phyloP scores from a whole-genome alignment of 129 eudicot species.

The Cynara cardunculus region DNA sequence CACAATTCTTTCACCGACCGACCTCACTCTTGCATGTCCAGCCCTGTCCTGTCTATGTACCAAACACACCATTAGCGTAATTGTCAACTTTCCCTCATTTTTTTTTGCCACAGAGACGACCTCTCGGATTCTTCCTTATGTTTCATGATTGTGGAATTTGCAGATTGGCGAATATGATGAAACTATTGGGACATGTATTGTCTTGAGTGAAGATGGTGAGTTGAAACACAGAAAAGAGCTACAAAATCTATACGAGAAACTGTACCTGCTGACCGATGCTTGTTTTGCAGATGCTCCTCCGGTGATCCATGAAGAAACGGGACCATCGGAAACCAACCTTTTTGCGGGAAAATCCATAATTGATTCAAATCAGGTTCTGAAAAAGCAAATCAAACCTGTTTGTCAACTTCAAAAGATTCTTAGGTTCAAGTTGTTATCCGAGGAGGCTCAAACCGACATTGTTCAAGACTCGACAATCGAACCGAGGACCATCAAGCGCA shows the following conservation, averaged over 20 bases:
- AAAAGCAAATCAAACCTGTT: constrained; percentile 57
- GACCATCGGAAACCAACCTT: constrained; percentile 56
- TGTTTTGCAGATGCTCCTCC: constrained; percentile 51
- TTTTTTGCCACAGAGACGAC: neutral
- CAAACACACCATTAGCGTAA: neutral
- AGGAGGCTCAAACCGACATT: constrained; percentile 23
- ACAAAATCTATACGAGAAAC: neutral
- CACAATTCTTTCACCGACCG: neutral
- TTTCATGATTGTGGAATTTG: constrained; percentile 2
- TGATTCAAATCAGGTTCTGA: constrained; percentile 41
- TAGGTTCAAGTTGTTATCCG: constrained; percentile 50
- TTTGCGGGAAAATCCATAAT: constrained; percentile 36
- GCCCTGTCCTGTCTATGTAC: neutral
- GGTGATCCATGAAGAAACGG: constrained; percentile 49
- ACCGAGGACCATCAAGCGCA: constrained; percentile 5
- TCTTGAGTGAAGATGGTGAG: constrained; percentile 74
- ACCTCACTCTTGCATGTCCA: neutral
- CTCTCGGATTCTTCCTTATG: neutral
- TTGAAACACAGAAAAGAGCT: neutral
- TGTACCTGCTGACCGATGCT: neutral
- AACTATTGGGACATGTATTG: constrained; percentile 75
- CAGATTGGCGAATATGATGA: constrained; percentile 87
- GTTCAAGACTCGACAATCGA: constrained; percentile 2
- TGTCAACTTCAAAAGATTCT: constrained; percentile 62
- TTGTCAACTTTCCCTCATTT: neutral